These are phyloP conservation scores for Boletus vermiculosoides DNA, from an alignment of 768 basidiomycete species.

Conservation along the genomic window DNA sequence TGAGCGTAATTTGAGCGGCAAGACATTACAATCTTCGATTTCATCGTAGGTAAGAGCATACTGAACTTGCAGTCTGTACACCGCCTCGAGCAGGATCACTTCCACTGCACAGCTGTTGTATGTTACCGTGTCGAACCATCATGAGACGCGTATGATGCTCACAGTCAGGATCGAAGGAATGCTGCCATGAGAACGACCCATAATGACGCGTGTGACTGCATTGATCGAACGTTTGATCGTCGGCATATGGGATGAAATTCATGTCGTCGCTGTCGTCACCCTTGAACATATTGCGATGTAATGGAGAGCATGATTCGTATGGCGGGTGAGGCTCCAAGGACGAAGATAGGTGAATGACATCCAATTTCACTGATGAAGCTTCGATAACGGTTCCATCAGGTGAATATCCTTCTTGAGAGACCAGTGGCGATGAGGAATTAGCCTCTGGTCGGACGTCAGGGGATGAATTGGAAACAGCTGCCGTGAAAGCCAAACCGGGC, in stretches of 20 bases:
- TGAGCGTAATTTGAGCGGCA: conserved; percentile 41
- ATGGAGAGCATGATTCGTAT: conserved; percentile 60
- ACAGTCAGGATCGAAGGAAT: conserved; percentile 41
- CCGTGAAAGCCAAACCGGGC: not conserved
- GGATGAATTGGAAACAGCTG: not conserved
- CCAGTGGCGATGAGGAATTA: not conserved
- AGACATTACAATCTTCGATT: conserved; percentile 48
- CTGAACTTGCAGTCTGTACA: conserved; percentile 40
- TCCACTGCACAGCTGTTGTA: conserved; percentile 38
- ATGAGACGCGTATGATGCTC: conserved; percentile 15
- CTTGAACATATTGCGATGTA: conserved; percentile 43
- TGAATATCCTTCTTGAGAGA: conserved; percentile 17
- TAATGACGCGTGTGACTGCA: conserved; percentile 42
- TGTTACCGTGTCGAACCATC: conserved; percentile 20
- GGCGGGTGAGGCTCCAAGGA: conserved; percentile 33
- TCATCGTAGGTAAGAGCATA: conserved; percentile 40
- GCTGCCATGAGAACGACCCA: conserved; percentile 51
- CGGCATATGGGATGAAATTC: conserved; percentile 61
- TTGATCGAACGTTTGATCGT: conserved; percentile 54
- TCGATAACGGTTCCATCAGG: conserved; percentile 12
- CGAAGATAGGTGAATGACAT: conserved; percentile 11
- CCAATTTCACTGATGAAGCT: conserved; percentile 11
- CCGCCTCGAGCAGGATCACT: conserved; percentile 49
- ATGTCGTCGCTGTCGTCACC: conserved; percentile 60
- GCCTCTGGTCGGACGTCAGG: not conserved